phyloP scores from a whole-genome alignment of 108 stramenopile genomes.

The Ochromonas danica region DNA sequence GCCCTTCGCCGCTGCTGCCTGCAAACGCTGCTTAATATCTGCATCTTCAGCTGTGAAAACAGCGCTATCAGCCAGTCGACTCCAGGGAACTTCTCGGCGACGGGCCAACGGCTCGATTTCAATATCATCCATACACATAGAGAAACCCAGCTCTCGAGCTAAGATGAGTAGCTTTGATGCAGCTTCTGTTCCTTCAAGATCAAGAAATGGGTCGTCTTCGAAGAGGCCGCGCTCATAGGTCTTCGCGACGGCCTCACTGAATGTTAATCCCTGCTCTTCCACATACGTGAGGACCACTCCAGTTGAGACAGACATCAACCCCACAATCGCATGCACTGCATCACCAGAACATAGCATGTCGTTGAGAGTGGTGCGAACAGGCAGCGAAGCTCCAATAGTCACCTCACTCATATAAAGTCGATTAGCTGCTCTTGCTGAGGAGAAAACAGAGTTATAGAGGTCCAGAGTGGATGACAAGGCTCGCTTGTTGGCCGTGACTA shows the following conservation, averaged over 20 bases:
- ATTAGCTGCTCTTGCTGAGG: conserved; percentile 48
- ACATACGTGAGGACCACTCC: conserved; percentile 26
- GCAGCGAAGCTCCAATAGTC: conserved; percentile 74
- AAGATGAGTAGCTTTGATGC: conserved; percentile 58
- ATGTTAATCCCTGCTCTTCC: conserved; percentile 35
- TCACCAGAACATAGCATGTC: conserved; percentile 66
- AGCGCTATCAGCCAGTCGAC: conserved; percentile 34
- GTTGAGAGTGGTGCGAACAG: conserved; percentile 68
- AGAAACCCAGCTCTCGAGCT: conserved; percentile 60
- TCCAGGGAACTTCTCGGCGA: conserved; percentile 38
- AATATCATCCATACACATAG: conserved; percentile 63
- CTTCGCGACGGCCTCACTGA: conserved; percentile 62
- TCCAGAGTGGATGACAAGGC: conserved; percentile 62
- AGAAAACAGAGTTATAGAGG: conserved; percentile 57
- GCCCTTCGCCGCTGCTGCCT: conserved; percentile 55
- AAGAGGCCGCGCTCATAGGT: conserved; percentile 64
- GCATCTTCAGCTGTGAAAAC: conserved; percentile 59
- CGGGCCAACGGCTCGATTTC: conserved; percentile 63
- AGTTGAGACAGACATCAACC: conserved; percentile 34
- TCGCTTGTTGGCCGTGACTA: conserved; percentile 68
- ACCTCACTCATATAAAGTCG: conserved; percentile 65
- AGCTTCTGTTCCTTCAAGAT: conserved; percentile 53
- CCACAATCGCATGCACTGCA: neutral
- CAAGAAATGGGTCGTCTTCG: conserved; percentile 65
- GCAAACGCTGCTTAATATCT: conserved; percentile 59